A percentile compares a stretch with the other conserved stretches of the same genome.
Evolutionary conservation across 805 yeast species (phyloP).

Genomic region (Zygoascus tannicola): DNA sequence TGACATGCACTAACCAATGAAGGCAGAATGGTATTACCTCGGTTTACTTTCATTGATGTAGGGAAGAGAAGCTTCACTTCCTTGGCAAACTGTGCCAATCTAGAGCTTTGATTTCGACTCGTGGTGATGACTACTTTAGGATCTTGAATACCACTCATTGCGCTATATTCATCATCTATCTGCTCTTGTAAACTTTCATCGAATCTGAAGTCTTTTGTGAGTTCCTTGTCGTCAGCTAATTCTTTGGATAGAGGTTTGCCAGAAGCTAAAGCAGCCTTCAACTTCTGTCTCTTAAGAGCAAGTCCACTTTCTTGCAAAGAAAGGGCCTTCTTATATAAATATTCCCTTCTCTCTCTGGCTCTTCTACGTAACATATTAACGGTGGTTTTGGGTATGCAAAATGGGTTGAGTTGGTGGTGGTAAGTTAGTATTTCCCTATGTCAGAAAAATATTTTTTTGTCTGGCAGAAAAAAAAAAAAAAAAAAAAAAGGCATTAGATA

Average conservation of each 20-base stretch:
- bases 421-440: no score
- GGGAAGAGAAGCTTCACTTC: conserved; percentile 88
- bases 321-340: conserved; percentile 77
- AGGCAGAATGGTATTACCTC: conserved; percentile 88
- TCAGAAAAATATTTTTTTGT: no score
- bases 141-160: conserved; percentile 76
- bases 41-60: conserved; percentile 74
- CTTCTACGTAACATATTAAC: conserved; percentile 62
- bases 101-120: conserved; percentile 80
- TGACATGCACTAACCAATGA: conserved; percentile 77
- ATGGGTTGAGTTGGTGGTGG: no score
- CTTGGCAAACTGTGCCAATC: conserved; percentile 83
- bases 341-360: conserved; percentile 94
- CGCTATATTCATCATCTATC: conserved; percentile 87
- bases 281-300: conserved; percentile 76
- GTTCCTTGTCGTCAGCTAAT: conserved; percentile 71
- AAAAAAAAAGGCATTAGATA: no score
- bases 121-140: conserved; percentile 92
- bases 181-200: conserved; percentile 68
- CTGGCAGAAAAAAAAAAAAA: no score
- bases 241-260: conserved; percentile 90
- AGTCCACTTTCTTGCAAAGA: conserved; percentile 83
- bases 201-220: conserved; percentile 73
- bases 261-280: conserved; percentile 79
- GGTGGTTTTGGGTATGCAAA: no score